Evolutionary conservation across 106 monocot genomes (phyloP), one percentile per base, ranked within the genome.

Genomic region (Platanthera zijinensis): DNA sequence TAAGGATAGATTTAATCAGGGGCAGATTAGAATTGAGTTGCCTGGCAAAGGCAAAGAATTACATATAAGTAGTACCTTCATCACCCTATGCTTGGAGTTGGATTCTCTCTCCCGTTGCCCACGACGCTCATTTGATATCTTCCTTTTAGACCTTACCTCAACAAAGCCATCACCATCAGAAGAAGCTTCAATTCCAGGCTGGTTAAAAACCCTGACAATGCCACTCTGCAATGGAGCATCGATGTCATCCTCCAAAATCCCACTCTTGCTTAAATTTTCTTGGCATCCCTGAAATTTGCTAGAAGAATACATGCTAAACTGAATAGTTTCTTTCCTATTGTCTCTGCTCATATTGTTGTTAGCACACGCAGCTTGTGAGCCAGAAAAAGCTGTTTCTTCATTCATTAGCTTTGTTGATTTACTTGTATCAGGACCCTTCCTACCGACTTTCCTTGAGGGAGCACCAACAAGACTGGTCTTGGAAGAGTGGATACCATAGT

Each of bases 111-210:
- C 96, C 75, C 93, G 84, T 76, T 89, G 90, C 67, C 89, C 93
- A 73, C 93, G 74, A 18, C 87, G 83, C 50, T 93, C 96, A 89
- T 86, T 91, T 57, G 93, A 72, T 85, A 97, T 93, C 78, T 97
- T 93, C 81, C 87, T 87, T 82, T 97, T 97, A 50, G 96, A 97
- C 74, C 87, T 93, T 47, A 97, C 96, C 82, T 97, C 82, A 69
- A 97, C 93, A 75, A 97, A 97, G 75, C 88, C 91, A 88, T 93
- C 91, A 66, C 85, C 96, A 78, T 97, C 93, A 77, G 82, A 86
- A 69, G 91, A 93, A 74, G 86, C 80, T 86, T 93, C 96, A 80
- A 93, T 97, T 10, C 96, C 96, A 32, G 87, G 84, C 69, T 97
- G 96, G 45, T 85, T 89, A 75, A 89, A 93, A 78, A 97, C 81